Percentiles rank a stretch among this genome's conserved stretches.
These are phyloP conservation scores for Perkinsus marinus DNA, from an alignment of 169 alveolate species.

Conservation along the genomic window DNA sequence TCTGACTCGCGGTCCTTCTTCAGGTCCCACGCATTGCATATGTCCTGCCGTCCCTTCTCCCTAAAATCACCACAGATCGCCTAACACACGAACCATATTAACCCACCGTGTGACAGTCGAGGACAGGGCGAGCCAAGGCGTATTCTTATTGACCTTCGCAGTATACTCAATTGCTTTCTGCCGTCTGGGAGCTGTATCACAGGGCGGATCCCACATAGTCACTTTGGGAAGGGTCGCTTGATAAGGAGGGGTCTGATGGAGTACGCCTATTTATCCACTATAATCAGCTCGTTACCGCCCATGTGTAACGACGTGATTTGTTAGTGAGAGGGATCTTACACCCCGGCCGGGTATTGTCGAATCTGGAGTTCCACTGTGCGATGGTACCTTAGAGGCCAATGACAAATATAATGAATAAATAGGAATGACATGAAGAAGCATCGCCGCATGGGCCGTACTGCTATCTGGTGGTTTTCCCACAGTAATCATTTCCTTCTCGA, in stretches of 20 bases:
- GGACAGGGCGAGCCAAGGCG: neutral
- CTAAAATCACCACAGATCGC: neutral
- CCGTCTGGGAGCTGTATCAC: neutral
- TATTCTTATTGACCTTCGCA: neutral
- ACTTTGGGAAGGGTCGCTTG: neutral
- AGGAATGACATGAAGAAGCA: too few relatives aligned
- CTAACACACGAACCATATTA: neutral
- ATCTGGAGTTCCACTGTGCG: neutral
- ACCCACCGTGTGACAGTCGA: neutral
- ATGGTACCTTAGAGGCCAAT: neutral
- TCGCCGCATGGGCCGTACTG: too few relatives aligned
- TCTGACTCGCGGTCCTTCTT: neutral
- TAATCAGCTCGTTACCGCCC: neutral
- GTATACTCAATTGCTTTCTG: neutral
- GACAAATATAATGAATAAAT: too few relatives aligned
- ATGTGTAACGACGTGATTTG: neutral
- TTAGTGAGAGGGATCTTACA: neutral
- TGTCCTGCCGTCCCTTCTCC: neutral
- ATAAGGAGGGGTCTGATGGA: neutral
- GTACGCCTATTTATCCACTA: neutral
- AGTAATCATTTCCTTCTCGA: neutral
- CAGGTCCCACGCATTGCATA: neutral
- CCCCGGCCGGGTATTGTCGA: neutral
- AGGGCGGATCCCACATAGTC: neutral
- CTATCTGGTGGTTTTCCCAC: neutral